Base-by-base conservation (phyloP, 2,329 filamentous ascomycete genomes). In the Sclerotinia sclerotiorum region DNA sequence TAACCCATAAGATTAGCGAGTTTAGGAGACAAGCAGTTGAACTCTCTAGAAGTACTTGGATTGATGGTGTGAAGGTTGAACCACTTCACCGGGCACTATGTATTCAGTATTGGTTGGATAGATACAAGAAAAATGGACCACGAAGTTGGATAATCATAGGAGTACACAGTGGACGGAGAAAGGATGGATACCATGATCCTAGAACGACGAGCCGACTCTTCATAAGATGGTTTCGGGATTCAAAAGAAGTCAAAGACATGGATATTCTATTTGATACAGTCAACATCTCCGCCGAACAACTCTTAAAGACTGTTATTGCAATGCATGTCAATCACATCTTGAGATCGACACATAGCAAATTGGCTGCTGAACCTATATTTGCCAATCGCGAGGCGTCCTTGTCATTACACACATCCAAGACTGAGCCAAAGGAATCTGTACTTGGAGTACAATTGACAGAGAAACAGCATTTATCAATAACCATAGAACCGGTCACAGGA, bases 101-200 rank as follows among this genome's bases (percentile, higher is more conserved):
- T 13, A 86, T 99, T 46, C 94, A 97, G 76, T 99, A 99, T 79
- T 99, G 95, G 95, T 83, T 86, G 21, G 85, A 86, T 63, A 87
- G 88, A 74, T 84, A 85, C 68, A 76, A 78, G 29, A 77, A 79
- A 42, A 81, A 81, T 52, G 87, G 87, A 0, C 83, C 86, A 21
- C 97, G 96, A 81, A 97, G 89, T 77, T 99, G 95, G 94, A 83
- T 99, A 60, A 89, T 98, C 72, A 83, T 99, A 63, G 94, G 93
- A 13, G 86, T 97, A 48, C 85, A 88, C 69, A 93, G 89, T 76
- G 89, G 89, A 44, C 83, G 81, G 66, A 71, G 73, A 19, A 84
- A 82, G 68, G 77, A 78, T 54, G 79, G 80, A 13, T 78, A 78
- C 17, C 70, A 78, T 1, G 80, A 83, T 63, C 76, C 80, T 5